Evolutionary conservation across 1,284 basidiomycete genomes (phyloP), one percentile per base, ranked within the genome.

Genomic region (Ceratobasidium sp.): DNA sequence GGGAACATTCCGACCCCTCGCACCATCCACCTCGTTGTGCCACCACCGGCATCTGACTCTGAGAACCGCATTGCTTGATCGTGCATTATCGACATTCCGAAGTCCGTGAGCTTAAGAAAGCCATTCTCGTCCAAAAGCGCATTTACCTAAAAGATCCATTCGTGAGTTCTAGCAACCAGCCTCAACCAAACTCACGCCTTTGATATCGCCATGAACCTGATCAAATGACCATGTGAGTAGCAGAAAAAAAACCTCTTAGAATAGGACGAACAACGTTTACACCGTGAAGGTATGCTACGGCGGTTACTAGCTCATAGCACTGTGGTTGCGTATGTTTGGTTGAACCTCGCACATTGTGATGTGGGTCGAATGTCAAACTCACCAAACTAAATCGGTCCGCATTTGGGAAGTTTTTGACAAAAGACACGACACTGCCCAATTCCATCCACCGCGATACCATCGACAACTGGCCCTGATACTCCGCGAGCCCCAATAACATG

Each of bases 361-460:
- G 21, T 13, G 14, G 7, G 16, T n/a, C 35, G 11, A 8, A 13
- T 26, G 26, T 1, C 18, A 23, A 21, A 52, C 50, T 26, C 18
- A 58, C 55, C 1, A 58, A 9, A 1, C 7, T 9, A 21, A 11
- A 58, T 2, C 55, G 55, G n/a, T 58, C 55, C 3, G n/a, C 28
- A 16, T 32, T 41, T 18, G 55, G 55, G 14, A 16, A n/a, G 5
- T 18, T 18, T 2, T 14, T n/a, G 13, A 58, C 13, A 5, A 30
- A 32, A 8, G n/a, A 18, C 5, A n/a, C 26, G 9, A 58, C 18
- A 18, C 8, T 58, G 8, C 55, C 55, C 6, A 32, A 30, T 21
- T 58, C 55, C 55, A 58, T 58, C 55, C 55, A 58, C 2, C 7
- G 23, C 1, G 55, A 58, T 6, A 58, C 30, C 55, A 58, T 58